These are phyloP conservation scores for Cicer bijugum DNA, from an alignment of 306 rosid genomes.

Conservation along the genomic window DNA sequence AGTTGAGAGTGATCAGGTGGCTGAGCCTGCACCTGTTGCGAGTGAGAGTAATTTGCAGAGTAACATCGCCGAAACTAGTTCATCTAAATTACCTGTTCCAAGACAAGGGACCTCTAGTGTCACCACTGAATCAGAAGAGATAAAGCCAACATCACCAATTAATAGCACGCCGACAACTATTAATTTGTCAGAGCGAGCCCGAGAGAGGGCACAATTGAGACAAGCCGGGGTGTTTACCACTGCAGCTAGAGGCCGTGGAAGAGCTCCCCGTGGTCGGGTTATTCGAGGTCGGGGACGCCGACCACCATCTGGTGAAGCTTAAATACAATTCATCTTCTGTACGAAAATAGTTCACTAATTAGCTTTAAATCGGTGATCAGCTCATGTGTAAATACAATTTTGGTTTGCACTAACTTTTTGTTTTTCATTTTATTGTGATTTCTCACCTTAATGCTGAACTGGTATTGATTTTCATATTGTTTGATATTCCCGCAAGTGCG, in stretches of 20 bases:
- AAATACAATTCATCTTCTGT: background rate
- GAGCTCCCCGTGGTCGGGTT: constrained; percentile 64
- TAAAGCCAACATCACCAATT: constrained; percentile 60
- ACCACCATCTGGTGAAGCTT: constrained; percentile 55
- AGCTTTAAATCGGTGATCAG: constrained; percentile 15
- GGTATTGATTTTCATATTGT: background rate
- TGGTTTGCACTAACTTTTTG: constrained; percentile 9
- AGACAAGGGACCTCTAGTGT: constrained; percentile 46
- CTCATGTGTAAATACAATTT: constrained; percentile 47
- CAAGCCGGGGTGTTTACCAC: constrained; percentile 65
- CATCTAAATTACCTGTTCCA: constrained; percentile 52
- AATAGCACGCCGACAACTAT: constrained; percentile 60
- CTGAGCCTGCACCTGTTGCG: constrained; percentile 50
- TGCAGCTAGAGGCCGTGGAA: constrained; percentile 66
- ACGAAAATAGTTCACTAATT: background rate
- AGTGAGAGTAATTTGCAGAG: constrained; percentile 49
- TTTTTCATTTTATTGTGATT: background rate
- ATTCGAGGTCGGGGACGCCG: constrained; percentile 68
- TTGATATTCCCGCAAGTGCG: too few relatives aligned
- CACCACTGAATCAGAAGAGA: constrained; percentile 52
- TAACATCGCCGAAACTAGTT: constrained; percentile 49
- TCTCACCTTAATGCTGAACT: too few relatives aligned
- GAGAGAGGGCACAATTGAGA: constrained; percentile 67
- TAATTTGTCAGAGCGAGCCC: constrained; percentile 67
- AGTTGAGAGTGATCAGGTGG: constrained; percentile 62